phyloP scores from a whole-genome alignment of 2,329 filamentous ascomycete genomes.

The Cytospora chrysosperma region DNA sequence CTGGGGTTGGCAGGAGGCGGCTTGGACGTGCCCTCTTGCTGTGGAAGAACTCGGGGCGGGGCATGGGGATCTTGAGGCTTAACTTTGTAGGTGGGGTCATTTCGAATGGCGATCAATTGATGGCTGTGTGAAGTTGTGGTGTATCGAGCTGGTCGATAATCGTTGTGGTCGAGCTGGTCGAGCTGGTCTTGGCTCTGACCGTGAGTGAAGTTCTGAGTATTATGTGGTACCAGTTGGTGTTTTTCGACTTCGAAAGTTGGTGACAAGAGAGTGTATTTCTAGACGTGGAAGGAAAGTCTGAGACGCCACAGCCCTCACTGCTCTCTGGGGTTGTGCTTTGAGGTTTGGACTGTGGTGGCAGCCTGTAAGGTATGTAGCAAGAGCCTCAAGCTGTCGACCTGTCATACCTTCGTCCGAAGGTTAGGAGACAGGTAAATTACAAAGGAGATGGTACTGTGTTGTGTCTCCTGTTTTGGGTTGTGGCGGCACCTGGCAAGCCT shows the following conservation, averaged over 20 bases:
- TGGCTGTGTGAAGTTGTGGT: not conserved
- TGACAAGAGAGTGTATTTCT: not conserved
- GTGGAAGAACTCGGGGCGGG: conserved; percentile 8
- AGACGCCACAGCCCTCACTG: too few species aligned
- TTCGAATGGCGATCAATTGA: not conserved
- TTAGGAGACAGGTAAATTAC: not conserved
- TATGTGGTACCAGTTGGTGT: too few species aligned
- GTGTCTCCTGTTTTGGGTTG: not conserved
- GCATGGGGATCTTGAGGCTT: conserved; percentile 11
- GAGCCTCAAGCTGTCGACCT: not conserved
- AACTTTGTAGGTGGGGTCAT: conserved; percentile 2
- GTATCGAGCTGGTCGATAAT: too few species aligned
- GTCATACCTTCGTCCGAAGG: not conserved
- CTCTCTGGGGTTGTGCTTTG: not conserved
- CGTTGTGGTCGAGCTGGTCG: too few species aligned
- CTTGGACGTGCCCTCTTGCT: not conserved
- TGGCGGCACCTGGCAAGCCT: too few species aligned
- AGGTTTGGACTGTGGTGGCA: not conserved
- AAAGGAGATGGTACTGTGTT: not conserved
- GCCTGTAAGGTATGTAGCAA: not conserved
- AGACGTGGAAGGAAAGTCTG: not conserved
- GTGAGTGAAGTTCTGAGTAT: too few species aligned
- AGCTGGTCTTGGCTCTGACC: too few species aligned
- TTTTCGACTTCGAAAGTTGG: too few species aligned
- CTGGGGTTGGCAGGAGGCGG: conserved; percentile 6